Percentiles rank a stretch among this genome's conserved stretches.
Conservation (phyloP, 768 basidiomycete genomes). For the Russula lepida region DNA sequence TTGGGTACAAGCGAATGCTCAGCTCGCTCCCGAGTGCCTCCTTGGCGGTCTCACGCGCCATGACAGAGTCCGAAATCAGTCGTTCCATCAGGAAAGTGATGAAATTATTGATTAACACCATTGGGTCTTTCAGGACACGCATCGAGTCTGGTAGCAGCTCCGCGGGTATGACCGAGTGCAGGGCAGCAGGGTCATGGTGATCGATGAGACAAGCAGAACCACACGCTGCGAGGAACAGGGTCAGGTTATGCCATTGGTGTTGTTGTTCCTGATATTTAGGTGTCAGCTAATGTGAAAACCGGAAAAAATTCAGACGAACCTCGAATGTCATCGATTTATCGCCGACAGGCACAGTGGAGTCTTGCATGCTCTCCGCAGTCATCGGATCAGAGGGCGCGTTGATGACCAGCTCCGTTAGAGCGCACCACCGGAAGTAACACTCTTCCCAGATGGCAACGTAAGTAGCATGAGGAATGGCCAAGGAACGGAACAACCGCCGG, state of each 20-base stretch:
- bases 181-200: constrained; percentile 39
- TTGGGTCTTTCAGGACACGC: constrained; percentile 53
- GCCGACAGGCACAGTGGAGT: constrained; percentile 26
- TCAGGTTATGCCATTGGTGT: constrained; percentile 80
- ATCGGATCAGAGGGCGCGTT: constrained; percentile 28
- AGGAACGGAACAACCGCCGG: constrained; percentile 56
- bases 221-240: constrained; percentile 67
- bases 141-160: constrained; percentile 63
- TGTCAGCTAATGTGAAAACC: constrained; percentile 13
- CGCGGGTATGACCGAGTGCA: constrained; percentile 46
- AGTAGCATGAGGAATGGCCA: constrained; percentile 55
- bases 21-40: constrained; percentile 79
- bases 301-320: constrained; percentile 23
- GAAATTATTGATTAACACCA: constrained; percentile 53
- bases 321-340: constrained; percentile 35
- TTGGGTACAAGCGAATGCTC: constrained; percentile 57
- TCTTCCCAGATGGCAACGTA: constrained; percentile 79
- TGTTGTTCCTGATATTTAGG: constrained; percentile 53
- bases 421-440: constrained; percentile 67
- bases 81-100: constrained; percentile 61
- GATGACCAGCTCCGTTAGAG: constrained; percentile 51
- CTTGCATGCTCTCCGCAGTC: constrained; percentile 25
- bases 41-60: constrained; percentile 68
- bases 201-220: constrained; percentile 57
- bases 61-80: constrained; percentile 51